Base-by-base conservation (phyloP, 352 stramenopile species). In the Pythium monospermum region DNA sequence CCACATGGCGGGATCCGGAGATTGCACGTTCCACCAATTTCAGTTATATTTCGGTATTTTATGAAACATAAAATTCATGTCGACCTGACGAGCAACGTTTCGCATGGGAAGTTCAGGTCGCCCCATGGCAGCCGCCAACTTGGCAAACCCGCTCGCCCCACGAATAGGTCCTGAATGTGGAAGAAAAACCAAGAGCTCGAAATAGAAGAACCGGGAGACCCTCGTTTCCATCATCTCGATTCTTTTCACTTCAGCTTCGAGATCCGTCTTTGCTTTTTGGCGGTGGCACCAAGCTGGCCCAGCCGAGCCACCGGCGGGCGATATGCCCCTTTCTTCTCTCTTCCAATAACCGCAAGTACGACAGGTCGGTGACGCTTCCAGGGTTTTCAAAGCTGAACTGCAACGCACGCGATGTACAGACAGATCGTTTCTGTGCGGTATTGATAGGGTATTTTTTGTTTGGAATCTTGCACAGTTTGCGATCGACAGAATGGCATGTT, bases 121-220 rank as follows among this genome's bases (percentile, higher is more conserved):
- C 38, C 21, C 27, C 38, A 45, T 45, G 38, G 38, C 22, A 45
- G 19, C 38, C 13, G 31, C 27, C 38, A 25, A 45, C 38, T 4
- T 21, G 38, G 31, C 38, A 31, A 31, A 26, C 42, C 25, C 30
- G 25, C 39, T 31, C 39, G 18, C 21, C 35, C 37, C 53, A 38
- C 31, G 49, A 21, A 57, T 49, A 52, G 52, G 39, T 51, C 27
- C 47, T 33, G 54, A 62, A 62, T 27, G 54, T 56, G 50, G 38
- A 10, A n/a, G 49, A 12, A 25, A 41, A 47, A 43, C 11, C 30
- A 11, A 31, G 38, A 31, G 36, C 44, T 61, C 47, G 31, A 57
- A 57, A 62, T 57, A 61, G 54, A 61, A 61, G 40, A 48, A 52
- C 11, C 6, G 8, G 2, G 7, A 6, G 13, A 26, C 12, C 23